Percentiles rank a stretch among this genome's conserved stretches.
Evolutionary conservation across 495 filamentous ascomycete genomes (phyloP).

Genomic region (Aspergillus leporis): DNA sequence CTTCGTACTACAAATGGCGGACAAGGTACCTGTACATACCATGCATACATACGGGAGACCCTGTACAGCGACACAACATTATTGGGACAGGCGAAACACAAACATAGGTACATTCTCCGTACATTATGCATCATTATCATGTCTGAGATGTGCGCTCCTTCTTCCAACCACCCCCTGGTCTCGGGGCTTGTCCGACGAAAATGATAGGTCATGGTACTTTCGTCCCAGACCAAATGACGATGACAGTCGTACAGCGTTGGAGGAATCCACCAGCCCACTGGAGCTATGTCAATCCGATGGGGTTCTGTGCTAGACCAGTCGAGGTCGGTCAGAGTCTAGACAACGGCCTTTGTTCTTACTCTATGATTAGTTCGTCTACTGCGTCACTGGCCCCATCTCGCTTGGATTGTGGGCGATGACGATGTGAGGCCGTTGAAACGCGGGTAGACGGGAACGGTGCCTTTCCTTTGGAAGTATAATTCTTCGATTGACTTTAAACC

Average conservation of each 20-base stretch:
- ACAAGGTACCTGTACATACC: not conserved
- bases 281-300: slow-evolving; percentile 14
- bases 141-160: not conserved
- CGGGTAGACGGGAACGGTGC: slow-evolving; percentile 7
- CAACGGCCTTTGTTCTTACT: slow-evolving; percentile 8
- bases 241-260: slow-evolving; percentile 8
- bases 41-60: not conserved
- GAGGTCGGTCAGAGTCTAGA: slow-evolving; percentile 31
- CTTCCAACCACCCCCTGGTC: not conserved
- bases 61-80: not conserved
- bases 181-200: slow-evolving; percentile 8
- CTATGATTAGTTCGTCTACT: not conserved
- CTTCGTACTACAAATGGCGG: not conserved
- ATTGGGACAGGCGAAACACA: not conserved
- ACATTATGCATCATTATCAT: not conserved
- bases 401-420: slow-evolving; percentile 7
- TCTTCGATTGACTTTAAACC: not conserved
- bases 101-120: not conserved
- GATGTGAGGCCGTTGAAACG: slow-evolving; percentile 10
- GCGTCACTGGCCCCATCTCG: slow-evolving; percentile 1
- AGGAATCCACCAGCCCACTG: slow-evolving; percentile 14
- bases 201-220: slow-evolving; percentile 21
- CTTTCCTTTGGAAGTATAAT: not conserved
- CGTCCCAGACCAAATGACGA: slow-evolving; percentile 13
- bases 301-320: slow-evolving; percentile 24